Evolutionary conservation across 495 filamentous ascomycete species (phyloP).

Genomic region (Penicillium subrubescens): DNA sequence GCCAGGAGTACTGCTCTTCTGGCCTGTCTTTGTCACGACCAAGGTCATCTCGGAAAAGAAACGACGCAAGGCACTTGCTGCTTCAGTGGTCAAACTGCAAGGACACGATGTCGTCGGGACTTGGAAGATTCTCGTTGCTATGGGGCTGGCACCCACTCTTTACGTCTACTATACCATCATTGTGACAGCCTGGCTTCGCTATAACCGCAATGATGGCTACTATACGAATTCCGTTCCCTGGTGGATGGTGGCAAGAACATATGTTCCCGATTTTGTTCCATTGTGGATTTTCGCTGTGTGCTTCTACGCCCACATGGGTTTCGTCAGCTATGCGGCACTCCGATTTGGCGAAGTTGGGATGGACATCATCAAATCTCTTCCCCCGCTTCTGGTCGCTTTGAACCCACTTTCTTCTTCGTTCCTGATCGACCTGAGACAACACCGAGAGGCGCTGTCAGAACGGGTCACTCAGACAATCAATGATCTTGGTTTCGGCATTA

Average conservation of each 20-base stretch:
- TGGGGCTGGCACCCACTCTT: conserved; percentile 81
- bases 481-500: conserved; percentile 84
- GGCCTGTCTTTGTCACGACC: conserved; percentile 86
- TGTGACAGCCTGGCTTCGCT: conserved; percentile 73
- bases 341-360: conserved; percentile 91
- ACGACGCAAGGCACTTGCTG: conserved; percentile 82
- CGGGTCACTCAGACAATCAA: conserved; percentile 86
- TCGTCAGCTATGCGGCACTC: conserved; percentile 83
- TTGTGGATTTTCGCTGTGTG: conserved; percentile 66
- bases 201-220: conserved; percentile 73
- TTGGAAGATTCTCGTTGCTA: conserved; percentile 94
- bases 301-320: conserved; percentile 73
- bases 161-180: conserved; percentile 77
- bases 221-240: conserved; percentile 31
- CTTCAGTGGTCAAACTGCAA: conserved; percentile 89
- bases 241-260: conserved; percentile 38
- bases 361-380: conserved; percentile 89
- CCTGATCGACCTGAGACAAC: conserved; percentile 68
- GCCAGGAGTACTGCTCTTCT: conserved; percentile 84
- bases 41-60: conserved; percentile 88
- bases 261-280: conserved; percentile 71
- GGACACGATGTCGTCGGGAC: conserved; percentile 93
- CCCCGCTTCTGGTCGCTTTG: conserved; percentile 76
- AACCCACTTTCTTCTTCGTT: conserved; percentile 75
- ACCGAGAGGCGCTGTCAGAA: conserved; percentile 66